phyloP scores from a whole-genome alignment of 2,329 filamentous ascomycete genomes.

The Blastomyces gilchristii region DNA sequence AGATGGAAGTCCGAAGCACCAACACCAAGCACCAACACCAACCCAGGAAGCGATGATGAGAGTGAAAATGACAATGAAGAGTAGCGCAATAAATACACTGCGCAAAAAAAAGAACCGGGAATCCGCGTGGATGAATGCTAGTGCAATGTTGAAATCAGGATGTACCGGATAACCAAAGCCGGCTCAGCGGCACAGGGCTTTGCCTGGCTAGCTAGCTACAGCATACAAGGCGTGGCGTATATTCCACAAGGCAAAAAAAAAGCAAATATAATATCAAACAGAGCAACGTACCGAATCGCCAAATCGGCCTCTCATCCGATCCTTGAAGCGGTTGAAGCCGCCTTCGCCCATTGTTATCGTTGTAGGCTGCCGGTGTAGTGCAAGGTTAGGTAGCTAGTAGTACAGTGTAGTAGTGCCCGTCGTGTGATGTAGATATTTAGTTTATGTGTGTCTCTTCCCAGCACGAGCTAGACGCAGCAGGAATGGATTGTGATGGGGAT shows the following conservation, averaged over 20 bases:
- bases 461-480: not conserved
- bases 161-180: not conserved
- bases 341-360: slow-evolving; percentile 19
- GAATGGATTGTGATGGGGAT: not conserved
- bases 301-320: slow-evolving; percentile 29
- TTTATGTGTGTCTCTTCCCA: not conserved
- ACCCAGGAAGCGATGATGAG: not conserved
- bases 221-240: not conserved
- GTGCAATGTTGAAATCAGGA: not conserved
- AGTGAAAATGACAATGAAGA: not conserved
- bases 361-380: not conserved
- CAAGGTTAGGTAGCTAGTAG: not conserved
- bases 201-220: not conserved
- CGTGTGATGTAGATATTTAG: not conserved
- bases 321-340: slow-evolving; percentile 26
- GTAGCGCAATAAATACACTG: not conserved
- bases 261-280: not conserved
- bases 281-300: slow-evolving; percentile 28
- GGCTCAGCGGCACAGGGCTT: not conserved
- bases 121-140: not conserved
- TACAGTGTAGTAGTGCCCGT: not conserved
- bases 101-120: not conserved
- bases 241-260: not conserved
- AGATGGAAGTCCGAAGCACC: not conserved
- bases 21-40: not conserved